Evolutionary conservation across 2,329 filamentous ascomycete genomes (phyloP), one percentile per base, ranked within the genome.

Genomic region (Paecilomyces fulvus): DNA sequence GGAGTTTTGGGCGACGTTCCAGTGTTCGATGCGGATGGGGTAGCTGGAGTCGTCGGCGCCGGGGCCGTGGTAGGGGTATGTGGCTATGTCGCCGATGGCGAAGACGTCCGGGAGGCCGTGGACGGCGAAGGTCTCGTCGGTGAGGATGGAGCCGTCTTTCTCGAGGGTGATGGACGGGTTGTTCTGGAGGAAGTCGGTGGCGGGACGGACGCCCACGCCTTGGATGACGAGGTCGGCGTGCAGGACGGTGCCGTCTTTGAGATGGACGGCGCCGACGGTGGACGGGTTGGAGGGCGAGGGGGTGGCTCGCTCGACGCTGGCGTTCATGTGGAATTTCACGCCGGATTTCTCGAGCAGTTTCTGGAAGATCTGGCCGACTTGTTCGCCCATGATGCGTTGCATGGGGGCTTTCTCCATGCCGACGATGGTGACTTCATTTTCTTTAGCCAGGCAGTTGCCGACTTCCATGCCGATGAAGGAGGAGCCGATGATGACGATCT

Each of bases 381-480:
- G 73, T 57, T 83, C 80, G 54, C 94, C 94, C 71, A 99, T 87
- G 3, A 99, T 84, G 20, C 89, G 84, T 71, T 95, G 89, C 61
- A 97, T 82, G 0, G 94, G 92, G 11, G 84, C 84, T 58, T 83
- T 84, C 68, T 96, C 91, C 88, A 92, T 92, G 37, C 94, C 94
- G 21, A 99, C 79, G 46, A 97, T 84, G 7, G 88, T 88, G 14
- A 99, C 91, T 8, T 86, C 77, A 70, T 99, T 95, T 65, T 88
- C 87, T 64, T 87, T 88, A 49, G 88, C 86, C 0, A 95, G 76
- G 54, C 78, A 87, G 61, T 92, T 94, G 59, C 89, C 92, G n/a
- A 95, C 83, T 73, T 99, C 94, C 89, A 99, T 95, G 46, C 94
- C 94, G 67, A 99, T 99, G 73, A 99, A 99, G 0, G 90, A 95